Conservation (phyloP, 306 rosid genomes). For the Vigna trinervia region DNA sequence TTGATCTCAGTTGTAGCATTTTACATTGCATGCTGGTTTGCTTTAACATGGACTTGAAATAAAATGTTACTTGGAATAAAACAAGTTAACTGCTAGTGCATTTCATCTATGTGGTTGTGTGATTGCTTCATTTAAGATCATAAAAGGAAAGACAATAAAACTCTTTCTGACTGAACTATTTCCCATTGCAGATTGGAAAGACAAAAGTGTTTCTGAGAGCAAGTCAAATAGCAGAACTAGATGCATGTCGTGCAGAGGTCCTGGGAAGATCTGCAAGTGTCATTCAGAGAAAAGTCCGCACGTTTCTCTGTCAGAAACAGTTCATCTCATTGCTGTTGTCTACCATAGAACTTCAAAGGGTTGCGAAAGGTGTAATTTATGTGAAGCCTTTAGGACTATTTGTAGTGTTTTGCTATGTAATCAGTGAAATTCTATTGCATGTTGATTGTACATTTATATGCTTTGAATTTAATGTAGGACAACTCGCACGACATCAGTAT, state of each 20-base stretch:
- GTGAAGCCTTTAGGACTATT: constrained; percentile 25
- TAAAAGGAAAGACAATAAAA: not conserved
- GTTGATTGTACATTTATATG: constrained; percentile 5
- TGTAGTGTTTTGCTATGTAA: constrained; percentile 28
- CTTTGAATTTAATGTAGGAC: constrained; percentile 61
- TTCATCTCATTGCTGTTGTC: constrained; percentile 58
- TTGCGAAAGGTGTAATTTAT: constrained; percentile 65
- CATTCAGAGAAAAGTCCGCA: constrained; percentile 72
- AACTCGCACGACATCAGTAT: constrained; percentile 64
- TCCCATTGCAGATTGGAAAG: constrained; percentile 80
- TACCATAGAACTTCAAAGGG: constrained; percentile 69
- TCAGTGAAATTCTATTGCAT: not conserved
- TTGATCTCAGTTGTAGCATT: not conserved
- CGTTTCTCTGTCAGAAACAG: constrained; percentile 55
- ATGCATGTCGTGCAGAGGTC: constrained; percentile 77
- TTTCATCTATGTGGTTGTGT: not conserved
- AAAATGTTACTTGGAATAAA: not conserved
- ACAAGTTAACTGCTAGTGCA: constrained; percentile 24
- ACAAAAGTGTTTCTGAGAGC: constrained; percentile 95
- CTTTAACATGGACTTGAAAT: constrained; percentile 1
- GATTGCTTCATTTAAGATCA: constrained; percentile 18
- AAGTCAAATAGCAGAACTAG: constrained; percentile 99
- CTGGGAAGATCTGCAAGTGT: constrained; percentile 79
- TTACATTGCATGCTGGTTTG: not conserved
- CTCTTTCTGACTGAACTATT: constrained; percentile 18